phyloP scores from a whole-genome alignment of 495 filamentous ascomycete species.

The Podospora pseudopauciseta region DNA sequence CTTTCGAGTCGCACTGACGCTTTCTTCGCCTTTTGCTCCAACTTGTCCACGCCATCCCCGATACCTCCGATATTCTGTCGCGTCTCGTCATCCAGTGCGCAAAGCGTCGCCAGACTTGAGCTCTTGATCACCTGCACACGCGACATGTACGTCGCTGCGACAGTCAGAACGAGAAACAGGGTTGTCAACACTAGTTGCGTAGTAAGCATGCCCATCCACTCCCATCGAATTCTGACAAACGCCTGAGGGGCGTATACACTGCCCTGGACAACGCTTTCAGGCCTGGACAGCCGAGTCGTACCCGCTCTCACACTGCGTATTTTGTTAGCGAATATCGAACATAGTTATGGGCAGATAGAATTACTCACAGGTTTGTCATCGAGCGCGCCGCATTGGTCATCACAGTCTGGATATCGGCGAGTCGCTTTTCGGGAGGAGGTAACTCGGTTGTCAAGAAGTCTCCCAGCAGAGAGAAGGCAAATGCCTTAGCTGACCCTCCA shows the following conservation, averaged over 20 bases:
- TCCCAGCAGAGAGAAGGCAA: slow-evolving; percentile 13
- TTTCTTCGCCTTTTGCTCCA: slow-evolving; percentile 2
- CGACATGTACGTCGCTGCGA: slow-evolving; percentile 4
- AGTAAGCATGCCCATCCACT: slow-evolving; percentile 18
- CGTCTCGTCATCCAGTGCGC: slow-evolving; percentile 15
- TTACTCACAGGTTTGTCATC: slow-evolving; percentile 19
- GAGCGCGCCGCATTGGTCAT: slow-evolving; percentile 11
- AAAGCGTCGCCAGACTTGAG: slow-evolving; percentile 22
- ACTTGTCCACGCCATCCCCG: not conserved
- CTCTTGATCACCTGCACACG: slow-evolving; percentile 24
- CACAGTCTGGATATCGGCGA: slow-evolving; percentile 8
- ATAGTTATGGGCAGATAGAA: not conserved
- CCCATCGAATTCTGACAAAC: slow-evolving; percentile 22
- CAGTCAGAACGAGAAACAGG: slow-evolving; percentile 12
- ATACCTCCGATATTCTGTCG: slow-evolving; percentile 14
- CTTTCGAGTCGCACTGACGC: not conserved
- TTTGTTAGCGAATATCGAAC: not conserved
- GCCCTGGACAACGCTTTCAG: slow-evolving; percentile 7
- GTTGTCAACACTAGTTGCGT: slow-evolving; percentile 16
- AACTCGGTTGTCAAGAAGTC: slow-evolving; percentile 12
- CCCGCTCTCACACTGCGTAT: not conserved
- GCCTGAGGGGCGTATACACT: slow-evolving; percentile 14
- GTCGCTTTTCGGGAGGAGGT: slow-evolving; percentile 14
- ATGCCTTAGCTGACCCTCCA: slow-evolving; percentile 15
- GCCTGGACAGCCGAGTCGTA: slow-evolving; percentile 1